These are phyloP conservation scores for Hypoxylon trugodes DNA, from an alignment of 495 filamentous ascomycete genomes.

Conservation along the genomic window DNA sequence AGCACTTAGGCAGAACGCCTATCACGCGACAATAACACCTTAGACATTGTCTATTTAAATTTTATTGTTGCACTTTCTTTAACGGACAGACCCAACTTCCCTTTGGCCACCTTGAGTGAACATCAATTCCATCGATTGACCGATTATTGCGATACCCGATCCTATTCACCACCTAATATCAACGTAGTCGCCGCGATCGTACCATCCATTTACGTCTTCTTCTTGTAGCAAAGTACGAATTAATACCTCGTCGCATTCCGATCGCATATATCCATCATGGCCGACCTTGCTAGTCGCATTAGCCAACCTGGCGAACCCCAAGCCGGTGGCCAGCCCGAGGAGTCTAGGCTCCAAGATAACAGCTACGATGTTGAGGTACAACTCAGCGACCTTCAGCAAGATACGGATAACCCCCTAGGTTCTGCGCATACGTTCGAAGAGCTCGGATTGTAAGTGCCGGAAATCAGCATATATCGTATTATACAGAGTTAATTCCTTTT, in stretches of 20 bases:
- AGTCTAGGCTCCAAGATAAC: slow-evolving; percentile 69
- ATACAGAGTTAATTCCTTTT: slow-evolving; percentile 19
- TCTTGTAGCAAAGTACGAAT: neutral
- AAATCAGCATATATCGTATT: neutral
- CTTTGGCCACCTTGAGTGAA: neutral
- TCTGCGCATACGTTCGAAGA: slow-evolving; percentile 87
- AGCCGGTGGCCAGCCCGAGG: neutral
- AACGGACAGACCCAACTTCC: neutral
- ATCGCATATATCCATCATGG: slow-evolving; percentile 32
- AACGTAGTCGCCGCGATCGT: neutral
- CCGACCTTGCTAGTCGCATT: slow-evolving; percentile 71
- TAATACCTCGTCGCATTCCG: slow-evolving; percentile 2
- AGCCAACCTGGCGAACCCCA: slow-evolving; percentile 47
- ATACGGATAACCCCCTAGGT: slow-evolving; percentile 85
- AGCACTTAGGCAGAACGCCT: no score
- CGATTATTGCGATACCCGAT: neutral
- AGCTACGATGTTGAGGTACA: slow-evolving; percentile 87
- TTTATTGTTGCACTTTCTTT: no score
- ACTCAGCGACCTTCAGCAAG: slow-evolving; percentile 85
- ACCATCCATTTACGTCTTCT: neutral
- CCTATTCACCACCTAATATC: neutral
- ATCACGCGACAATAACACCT: no score
- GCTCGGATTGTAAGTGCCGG: slow-evolving; percentile 74
- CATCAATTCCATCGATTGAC: neutral
- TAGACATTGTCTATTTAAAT: neutral